These are phyloP conservation scores for Geotrichum restrictum DNA, from an alignment of 1,139 yeast species.

Conservation along the genomic window DNA sequence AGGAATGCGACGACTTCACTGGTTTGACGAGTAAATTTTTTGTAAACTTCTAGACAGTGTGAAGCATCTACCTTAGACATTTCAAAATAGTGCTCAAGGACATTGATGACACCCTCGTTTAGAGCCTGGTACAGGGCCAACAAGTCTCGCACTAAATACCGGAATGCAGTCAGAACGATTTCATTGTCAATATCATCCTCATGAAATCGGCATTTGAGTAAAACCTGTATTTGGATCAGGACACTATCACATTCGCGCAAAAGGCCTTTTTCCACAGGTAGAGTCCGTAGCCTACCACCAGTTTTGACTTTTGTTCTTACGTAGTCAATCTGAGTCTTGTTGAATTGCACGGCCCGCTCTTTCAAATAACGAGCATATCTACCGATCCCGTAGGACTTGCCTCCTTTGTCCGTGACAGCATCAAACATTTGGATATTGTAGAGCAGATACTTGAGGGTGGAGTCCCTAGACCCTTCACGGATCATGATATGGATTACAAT, in stretches of 20 bases:
- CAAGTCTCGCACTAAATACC: conserved; percentile 81
- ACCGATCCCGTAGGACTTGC: conserved; percentile 58
- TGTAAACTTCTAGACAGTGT: conserved; percentile 77
- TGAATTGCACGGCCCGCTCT: conserved; percentile 66
- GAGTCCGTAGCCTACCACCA: conserved; percentile 60
- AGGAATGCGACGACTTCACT: conserved; percentile 81
- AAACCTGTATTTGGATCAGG: conserved; percentile 70
- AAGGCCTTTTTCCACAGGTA: conserved; percentile 72
- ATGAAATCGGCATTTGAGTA: conserved; percentile 68
- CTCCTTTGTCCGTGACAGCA: conserved; percentile 36
- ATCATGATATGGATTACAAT: conserved; percentile 87
- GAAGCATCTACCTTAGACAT: conserved; percentile 83
- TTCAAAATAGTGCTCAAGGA: conserved; percentile 91
- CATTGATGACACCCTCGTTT: conserved; percentile 91
- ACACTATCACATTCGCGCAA: conserved; percentile 83
- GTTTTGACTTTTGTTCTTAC: conserved; percentile 53
- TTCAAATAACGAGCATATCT: conserved; percentile 71
- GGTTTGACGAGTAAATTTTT: conserved; percentile 79
- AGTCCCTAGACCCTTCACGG: conserved; percentile 79
- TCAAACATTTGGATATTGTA: conserved; percentile 60
- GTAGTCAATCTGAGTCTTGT: conserved; percentile 63
- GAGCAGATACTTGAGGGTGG: conserved; percentile 61
- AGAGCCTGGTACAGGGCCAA: conserved; percentile 79
- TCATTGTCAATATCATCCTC: conserved; percentile 77
- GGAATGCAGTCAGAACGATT: conserved; percentile 74